These are phyloP conservation scores for Funneliformis geosporum DNA, from an alignment of 192 early-diverging fungal genomes.

Conservation along the genomic window DNA sequence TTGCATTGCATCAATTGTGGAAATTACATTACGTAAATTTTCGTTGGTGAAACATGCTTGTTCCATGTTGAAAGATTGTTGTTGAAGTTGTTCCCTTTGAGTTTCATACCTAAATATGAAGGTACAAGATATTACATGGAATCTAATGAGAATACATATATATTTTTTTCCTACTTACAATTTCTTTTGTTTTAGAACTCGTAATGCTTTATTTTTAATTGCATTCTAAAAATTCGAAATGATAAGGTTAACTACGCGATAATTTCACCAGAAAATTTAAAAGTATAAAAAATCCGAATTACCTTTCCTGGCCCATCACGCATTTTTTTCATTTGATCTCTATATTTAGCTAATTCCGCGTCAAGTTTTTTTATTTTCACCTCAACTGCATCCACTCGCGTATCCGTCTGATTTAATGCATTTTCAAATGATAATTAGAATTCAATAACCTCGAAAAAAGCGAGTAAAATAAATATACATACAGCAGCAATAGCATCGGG, in stretches of 20 bases:
- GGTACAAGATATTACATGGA: not conserved
- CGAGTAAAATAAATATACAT: constrained; percentile 26
- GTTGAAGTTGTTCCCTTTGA: constrained; percentile 91
- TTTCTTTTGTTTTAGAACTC: constrained; percentile 92
- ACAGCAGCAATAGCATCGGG: constrained; percentile 79
- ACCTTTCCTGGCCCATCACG: constrained; percentile 83
- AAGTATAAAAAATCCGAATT: constrained; percentile 17
- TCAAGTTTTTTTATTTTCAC: constrained; percentile 95
- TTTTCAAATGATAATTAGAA: no score
- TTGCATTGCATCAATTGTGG: constrained; percentile 97
- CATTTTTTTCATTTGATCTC: constrained; percentile 95
- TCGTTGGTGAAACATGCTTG: constrained; percentile 90
- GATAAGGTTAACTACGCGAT: not conserved
- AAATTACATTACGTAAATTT: constrained; percentile 95
- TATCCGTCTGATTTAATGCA: constrained; percentile 68
- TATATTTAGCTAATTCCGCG: constrained; percentile 85
- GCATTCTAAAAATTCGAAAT: constrained; percentile 57
- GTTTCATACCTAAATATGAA: constrained; percentile 71
- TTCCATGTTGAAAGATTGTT: constrained; percentile 99
- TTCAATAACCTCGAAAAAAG: not conserved
- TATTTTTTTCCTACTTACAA: constrained; percentile 50
- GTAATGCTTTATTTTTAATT: constrained; percentile 90
- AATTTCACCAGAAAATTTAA: not conserved
- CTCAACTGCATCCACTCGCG: constrained; percentile 81
- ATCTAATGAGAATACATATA: not conserved